Evolutionary conservation across 495 filamentous ascomycete genomes (phyloP), one percentile per base, ranked within the genome.

Genomic region (Penicillium paxilli): DNA sequence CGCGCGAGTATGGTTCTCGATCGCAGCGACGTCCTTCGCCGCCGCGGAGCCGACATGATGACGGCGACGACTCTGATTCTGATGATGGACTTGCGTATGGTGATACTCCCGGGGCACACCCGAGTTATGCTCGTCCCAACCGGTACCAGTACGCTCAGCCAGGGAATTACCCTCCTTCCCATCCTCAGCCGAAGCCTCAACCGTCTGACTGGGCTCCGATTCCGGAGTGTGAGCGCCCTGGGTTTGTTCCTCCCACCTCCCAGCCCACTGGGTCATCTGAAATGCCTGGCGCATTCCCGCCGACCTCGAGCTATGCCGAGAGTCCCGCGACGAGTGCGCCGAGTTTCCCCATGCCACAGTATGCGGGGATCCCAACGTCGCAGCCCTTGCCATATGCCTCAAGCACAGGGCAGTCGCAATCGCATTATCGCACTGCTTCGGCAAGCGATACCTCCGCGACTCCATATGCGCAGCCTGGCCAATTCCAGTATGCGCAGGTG

Each of bases 91-190:
- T 77, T 6, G 74, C 71, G 0, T 77, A 77, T 49, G 74, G 74
- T 3, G 71, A 74, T 41, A 54, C 22, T 5, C 64, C 58, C 3
- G 73, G 69, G 6, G 58, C 46, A 30, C 69, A 77, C 51, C 64
- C 75, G 2, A 74, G 73, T 42, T 85, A 86, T 67, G 73, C 74
- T 16, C 69, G 74, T 54, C 74, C 80, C 0, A 69, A 71, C 23
- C 70, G 65, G 35, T 84, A 72, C 58, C 73, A 79, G 44, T 83
- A 86, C 52, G 71, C 76, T 14, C 70, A 70, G 54, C 66, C 75
- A 0, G 52, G 63, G 48, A 71, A 79, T 7, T 58, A 54, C 44
- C 45, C 38, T 1, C 62, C 61, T 12, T 20, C 59, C 10, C 67
- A 71, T 32, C 58, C 68, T 2, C 55, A 57, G 16, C 53, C 56